Percentiles rank a stretch among this genome's conserved stretches.
Conservation (phyloP, 192 early-diverging fungal genomes). For the Gaertneriomyces sp. region DNA sequence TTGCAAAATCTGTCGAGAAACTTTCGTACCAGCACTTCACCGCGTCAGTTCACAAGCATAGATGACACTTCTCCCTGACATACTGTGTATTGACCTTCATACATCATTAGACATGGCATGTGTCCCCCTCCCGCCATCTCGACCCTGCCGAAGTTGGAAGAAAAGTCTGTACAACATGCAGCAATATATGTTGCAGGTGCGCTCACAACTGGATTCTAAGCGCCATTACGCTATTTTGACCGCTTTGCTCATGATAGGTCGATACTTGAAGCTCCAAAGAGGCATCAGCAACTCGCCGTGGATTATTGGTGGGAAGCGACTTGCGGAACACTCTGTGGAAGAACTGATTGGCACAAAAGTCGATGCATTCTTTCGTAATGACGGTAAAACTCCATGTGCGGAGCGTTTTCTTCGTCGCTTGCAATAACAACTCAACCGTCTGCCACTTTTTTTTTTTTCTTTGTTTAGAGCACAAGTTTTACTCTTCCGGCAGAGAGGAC, state of each 20-base stretch:
- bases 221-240: neutral
- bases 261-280: conserved; percentile 46
- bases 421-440: neutral
- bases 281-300: conserved; percentile 85
- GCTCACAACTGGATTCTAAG: neutral
- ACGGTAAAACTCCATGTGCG: conserved; percentile 41
- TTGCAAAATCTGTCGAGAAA: conserved; percentile 25
- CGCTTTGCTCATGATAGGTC: conserved; percentile 35
- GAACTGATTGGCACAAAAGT: conserved; percentile 68
- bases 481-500: conserved; percentile 86
- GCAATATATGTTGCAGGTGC: conserved; percentile 32
- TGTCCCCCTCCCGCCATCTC: conserved; percentile 16
- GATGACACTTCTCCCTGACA: neutral
- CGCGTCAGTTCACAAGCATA: neutral
- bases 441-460: neutral
- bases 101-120: conserved; percentile 8
- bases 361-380: conserved; percentile 50
- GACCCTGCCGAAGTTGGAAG: neutral
- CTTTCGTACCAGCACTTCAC: conserved; percentile 31
- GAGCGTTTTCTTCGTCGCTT: neutral
- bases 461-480: conserved; percentile 67
- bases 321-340: conserved; percentile 75
- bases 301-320: conserved; percentile 61
- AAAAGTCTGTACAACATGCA: conserved; percentile 16
- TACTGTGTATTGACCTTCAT: neutral